Percentiles rank a stretch among this genome's conserved stretches.
Evolutionary conservation across 116 monocot species (phyloP).

Genomic region (Posidonia oceanica): DNA sequence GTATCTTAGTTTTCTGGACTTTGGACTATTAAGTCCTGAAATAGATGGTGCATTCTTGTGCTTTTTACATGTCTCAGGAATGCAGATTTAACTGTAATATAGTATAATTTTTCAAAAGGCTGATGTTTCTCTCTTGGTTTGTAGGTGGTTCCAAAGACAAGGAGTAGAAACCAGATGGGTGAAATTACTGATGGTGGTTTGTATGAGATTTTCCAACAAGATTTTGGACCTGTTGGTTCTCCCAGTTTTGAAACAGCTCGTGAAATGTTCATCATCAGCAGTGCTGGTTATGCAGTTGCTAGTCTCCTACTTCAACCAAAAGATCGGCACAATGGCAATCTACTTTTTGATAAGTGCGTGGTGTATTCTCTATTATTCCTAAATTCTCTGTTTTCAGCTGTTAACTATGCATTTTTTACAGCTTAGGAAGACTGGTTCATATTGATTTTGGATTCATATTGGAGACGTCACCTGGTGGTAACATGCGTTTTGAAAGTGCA

Average conservation of each 20-base stretch:
- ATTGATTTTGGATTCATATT: constrained; percentile 99
- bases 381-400: no score
- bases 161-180: constrained; percentile 99
- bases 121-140: neutral
- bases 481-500: constrained; percentile 96
- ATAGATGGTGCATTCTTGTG: no score
- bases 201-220: constrained; percentile 98
- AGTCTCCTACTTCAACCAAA: constrained; percentile 96
- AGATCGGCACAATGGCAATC: constrained; percentile 97
- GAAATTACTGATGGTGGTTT: constrained; percentile 93
- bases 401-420: constrained; percentile 15
- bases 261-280: constrained; percentile 92
- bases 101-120: neutral
- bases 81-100: no score
- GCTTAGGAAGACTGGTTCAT: constrained; percentile 88
- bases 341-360: constrained; percentile 84
- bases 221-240: constrained; percentile 91
- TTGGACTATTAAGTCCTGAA: no score
- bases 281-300: constrained; percentile 99
- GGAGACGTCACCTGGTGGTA: constrained; percentile 92
- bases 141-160: constrained; percentile 86
- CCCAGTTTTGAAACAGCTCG: constrained; percentile 82
- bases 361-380: neutral
- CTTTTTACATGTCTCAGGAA: no score
- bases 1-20: no score